Percentiles rank a stretch among this genome's conserved stretches.
These are phyloP conservation scores for Clausena lansium DNA, from an alignment of 345 rosid genomes.

Conservation along the genomic window DNA sequence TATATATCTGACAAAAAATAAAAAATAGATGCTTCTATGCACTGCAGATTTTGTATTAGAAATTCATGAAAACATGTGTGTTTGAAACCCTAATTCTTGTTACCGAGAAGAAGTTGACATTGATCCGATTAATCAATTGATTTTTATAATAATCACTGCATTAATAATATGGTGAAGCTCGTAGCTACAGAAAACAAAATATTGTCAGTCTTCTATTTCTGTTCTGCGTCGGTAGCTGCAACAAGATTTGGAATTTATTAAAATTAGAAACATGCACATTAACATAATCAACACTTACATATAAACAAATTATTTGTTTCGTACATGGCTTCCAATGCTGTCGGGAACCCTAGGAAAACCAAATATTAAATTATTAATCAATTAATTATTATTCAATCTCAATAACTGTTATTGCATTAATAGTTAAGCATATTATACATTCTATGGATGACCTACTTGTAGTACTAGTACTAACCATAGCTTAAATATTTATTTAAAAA, in stretches of 20 bases:
- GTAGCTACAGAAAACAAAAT: slow-evolving; percentile 24
- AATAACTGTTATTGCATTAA: background rate
- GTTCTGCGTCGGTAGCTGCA: slow-evolving; percentile 19
- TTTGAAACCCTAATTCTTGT: slow-evolving; percentile 24
- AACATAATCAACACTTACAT: background rate
- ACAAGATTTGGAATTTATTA: background rate
- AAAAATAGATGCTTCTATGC: slow-evolving; percentile 24
- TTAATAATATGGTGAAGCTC: slow-evolving; percentile 12
- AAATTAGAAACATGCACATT: slow-evolving; percentile 16
- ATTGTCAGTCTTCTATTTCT: slow-evolving; percentile 27
- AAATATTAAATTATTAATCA: background rate
- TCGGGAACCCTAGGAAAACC: slow-evolving; percentile 35
- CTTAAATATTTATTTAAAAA: background rate
- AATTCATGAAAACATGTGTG: slow-evolving; percentile 21
- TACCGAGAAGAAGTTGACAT: slow-evolving; percentile 41
- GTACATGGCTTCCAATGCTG: slow-evolving; percentile 40
- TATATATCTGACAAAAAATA: slow-evolving; percentile 11
- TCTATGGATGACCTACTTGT: background rate
- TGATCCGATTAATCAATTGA: slow-evolving; percentile 24
- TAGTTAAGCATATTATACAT: no score
- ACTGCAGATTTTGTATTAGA: background rate
- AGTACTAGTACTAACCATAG: background rate
- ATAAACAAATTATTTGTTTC: slow-evolving; percentile 4
- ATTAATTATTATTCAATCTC: background rate
- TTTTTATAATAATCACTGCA: slow-evolving; percentile 12